Evolutionary conservation across 2,329 filamentous ascomycete genomes (phyloP).

Genomic region (Zymoseptoria pseudotritici): DNA sequence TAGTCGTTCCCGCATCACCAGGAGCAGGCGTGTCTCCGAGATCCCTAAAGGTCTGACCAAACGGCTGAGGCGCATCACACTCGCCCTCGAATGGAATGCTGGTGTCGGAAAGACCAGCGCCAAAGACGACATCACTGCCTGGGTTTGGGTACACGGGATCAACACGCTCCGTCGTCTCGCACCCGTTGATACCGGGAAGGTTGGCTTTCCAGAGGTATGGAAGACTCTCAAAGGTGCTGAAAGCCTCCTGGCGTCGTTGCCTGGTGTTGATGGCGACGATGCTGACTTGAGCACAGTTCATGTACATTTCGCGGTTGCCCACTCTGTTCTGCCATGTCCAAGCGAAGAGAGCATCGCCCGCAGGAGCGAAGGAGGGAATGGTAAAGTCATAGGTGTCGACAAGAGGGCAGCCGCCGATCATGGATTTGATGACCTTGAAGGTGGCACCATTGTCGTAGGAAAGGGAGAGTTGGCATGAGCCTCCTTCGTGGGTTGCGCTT

Average conservation of each 20-base stretch:
- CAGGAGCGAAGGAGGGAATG: constrained; percentile 56
- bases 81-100: constrained; percentile 21
- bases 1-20: constrained; percentile 1
- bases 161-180: constrained; percentile 31
- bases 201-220: constrained; percentile 41
- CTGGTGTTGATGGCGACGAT: constrained; percentile 37
- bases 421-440: constrained; percentile 62
- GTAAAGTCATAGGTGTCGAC: constrained; percentile 55
- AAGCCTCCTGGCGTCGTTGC: constrained; percentile 12
- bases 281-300: constrained; percentile 30
- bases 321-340: constrained; percentile 51
- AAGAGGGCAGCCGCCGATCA: constrained; percentile 51
- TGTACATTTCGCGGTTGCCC: constrained; percentile 75
- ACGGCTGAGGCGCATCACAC: constrained; percentile 27
- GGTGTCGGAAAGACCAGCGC: constrained; percentile 25
- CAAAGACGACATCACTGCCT: constrained; percentile 35
- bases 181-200: constrained; percentile 34
- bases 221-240: constrained; percentile 26
- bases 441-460: constrained; percentile 64
- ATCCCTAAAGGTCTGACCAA: constrained; percentile 22
- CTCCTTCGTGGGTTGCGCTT: constrained; percentile 49
- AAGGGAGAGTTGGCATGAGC: constrained; percentile 68
- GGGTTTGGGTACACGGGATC: constrained; percentile 37
- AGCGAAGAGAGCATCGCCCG: constrained; percentile 56
- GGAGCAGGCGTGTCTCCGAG: constrained; percentile 6